A percentile compares a stretch with the other conserved stretches of the same genome.
Evolutionary conservation across 2,329 filamentous ascomycete species (phyloP).

Genomic region (Geosmithia flava): DNA sequence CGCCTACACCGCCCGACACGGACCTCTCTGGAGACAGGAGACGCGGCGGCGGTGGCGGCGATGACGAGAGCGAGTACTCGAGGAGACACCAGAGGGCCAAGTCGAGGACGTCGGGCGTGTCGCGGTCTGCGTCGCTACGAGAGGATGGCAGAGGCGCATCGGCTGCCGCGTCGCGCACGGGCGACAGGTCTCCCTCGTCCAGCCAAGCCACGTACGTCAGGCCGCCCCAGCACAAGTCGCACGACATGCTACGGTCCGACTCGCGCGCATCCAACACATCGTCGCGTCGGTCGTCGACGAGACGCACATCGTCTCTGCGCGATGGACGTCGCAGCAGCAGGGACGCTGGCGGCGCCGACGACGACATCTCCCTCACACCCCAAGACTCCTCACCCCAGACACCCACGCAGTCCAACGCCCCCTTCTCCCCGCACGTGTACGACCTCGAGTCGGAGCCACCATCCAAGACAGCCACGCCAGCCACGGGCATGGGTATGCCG

Average conservation of each 20-base stretch:
- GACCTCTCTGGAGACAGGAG: slow-evolving; percentile 36
- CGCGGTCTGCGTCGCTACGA: slow-evolving; percentile 29
- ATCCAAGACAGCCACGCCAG: slow-evolving; percentile 28
- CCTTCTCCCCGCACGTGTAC: slow-evolving; percentile 34
- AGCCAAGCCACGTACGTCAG: slow-evolving; percentile 45
- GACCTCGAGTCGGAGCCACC: slow-evolving; percentile 13
- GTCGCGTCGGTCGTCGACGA: slow-evolving; percentile 12
- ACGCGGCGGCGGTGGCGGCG: slow-evolving; percentile 7
- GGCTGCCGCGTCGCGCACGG: slow-evolving; percentile 21
- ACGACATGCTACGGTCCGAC: slow-evolving; percentile 21
- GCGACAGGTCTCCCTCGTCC: slow-evolving; percentile 41
- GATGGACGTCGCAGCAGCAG: slow-evolving; percentile 8
- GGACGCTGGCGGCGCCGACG: slow-evolving; percentile 25
- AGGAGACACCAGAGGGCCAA: slow-evolving; percentile 18
- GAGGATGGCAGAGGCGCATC: slow-evolving; percentile 20
- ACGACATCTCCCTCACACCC: slow-evolving; percentile 31
- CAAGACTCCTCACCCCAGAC: slow-evolving; percentile 49
- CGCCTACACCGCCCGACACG: slow-evolving; percentile 54
- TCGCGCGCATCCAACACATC: slow-evolving; percentile 20
- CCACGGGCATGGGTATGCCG: slow-evolving; percentile 23
- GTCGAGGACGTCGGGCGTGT: slow-evolving; percentile 30
- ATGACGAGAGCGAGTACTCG: slow-evolving; percentile 3
- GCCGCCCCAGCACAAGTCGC: slow-evolving; percentile 17
- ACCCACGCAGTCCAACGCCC: slow-evolving; percentile 37
- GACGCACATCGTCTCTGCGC: slow-evolving; percentile 25